Conservation (phyloP, 208 protist species). For the Spongospora subterranea region DNA sequence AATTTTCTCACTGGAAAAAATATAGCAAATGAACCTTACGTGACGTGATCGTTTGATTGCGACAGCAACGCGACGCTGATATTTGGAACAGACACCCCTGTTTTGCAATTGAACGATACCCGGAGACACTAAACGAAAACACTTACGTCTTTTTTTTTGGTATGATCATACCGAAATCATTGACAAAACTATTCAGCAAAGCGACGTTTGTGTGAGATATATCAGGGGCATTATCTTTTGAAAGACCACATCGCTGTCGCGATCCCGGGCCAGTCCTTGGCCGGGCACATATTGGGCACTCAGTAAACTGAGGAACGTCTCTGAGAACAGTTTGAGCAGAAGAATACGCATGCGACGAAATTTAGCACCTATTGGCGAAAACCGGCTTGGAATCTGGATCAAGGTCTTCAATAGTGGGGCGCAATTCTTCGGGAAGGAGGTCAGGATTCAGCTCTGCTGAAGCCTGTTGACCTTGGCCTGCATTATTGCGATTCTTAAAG, state of each 20-base stretch:
- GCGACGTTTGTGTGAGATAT: constrained; percentile 18
- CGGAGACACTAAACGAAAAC: not conserved
- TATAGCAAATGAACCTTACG: not conserved
- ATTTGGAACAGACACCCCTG: constrained; percentile 14
- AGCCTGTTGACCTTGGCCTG: not conserved
- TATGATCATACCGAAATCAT: constrained; percentile 42
- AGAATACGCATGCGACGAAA: not conserved
- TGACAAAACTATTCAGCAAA: constrained; percentile 1
- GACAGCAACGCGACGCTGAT: not conserved
- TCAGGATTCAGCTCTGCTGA: not conserved
- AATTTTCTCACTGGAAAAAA: not conserved
- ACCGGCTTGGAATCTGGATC: constrained; percentile 21
- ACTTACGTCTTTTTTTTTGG: constrained; percentile 47
- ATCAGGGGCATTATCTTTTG: not conserved
- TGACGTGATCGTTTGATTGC: constrained; percentile 26
- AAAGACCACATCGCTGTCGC: not conserved
- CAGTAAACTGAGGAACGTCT: not conserved
- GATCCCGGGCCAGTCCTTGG: constrained; percentile 22
- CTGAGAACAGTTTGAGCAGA: not conserved
- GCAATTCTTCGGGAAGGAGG: constrained; percentile 17
- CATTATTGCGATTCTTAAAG: too few relatives aligned
- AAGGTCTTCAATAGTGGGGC: not conserved
- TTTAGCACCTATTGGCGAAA: not conserved
- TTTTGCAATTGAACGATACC: not conserved
- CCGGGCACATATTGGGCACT: not conserved